Percentiles rank a stretch among this genome's conserved stretches.
Evolutionary conservation across 2,329 filamentous ascomycete genomes (phyloP).

Genomic region (Cordyceps pruinosa): DNA sequence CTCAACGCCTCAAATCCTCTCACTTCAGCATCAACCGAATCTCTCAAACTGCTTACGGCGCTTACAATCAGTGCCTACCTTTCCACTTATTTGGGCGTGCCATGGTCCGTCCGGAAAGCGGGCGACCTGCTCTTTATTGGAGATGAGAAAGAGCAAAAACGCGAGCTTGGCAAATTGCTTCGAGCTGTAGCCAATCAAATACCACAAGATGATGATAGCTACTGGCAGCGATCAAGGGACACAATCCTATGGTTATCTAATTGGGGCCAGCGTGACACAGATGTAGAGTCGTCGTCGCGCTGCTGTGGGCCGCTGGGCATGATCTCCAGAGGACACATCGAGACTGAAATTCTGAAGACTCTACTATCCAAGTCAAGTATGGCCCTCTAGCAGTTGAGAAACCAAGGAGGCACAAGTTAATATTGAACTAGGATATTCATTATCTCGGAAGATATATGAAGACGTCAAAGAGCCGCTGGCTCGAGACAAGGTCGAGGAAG

Average conservation of each 20-base stretch:
- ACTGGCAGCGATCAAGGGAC: slow-evolving; percentile 55
- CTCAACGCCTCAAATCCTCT: slow-evolving; percentile 55
- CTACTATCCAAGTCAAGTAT: slow-evolving; percentile 55
- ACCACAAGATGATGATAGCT: slow-evolving; percentile 54
- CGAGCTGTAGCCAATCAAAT: slow-evolving; percentile 42
- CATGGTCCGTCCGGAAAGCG: slow-evolving; percentile 45
- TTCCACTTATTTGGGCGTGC: slow-evolving; percentile 42
- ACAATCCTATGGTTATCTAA: slow-evolving; percentile 67
- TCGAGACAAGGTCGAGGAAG: slow-evolving; percentile 46
- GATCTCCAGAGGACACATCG: slow-evolving; percentile 54
- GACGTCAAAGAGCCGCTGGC: slow-evolving; percentile 43
- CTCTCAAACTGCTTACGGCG: slow-evolving; percentile 55
- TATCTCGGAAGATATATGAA: slow-evolving; percentile 58
- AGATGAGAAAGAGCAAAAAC: slow-evolving; percentile 57
- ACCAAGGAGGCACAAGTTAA: neutral
- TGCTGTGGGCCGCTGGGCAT: slow-evolving; percentile 58
- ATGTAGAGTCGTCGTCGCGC: slow-evolving; percentile 16
- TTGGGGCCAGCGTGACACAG: slow-evolving; percentile 52
- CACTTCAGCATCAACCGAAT: slow-evolving; percentile 51
- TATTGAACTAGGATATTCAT: slow-evolving; percentile 44
- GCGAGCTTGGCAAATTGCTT: slow-evolving; percentile 52
- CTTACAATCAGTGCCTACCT: slow-evolving; percentile 56
- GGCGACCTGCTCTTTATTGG: slow-evolving; percentile 59
- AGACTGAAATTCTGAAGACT: slow-evolving; percentile 63
- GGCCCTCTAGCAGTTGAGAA: slow-evolving; percentile 22